phyloP scores from a whole-genome alignment of 352 stramenopile genomes.

The Elongisporangium prolatum region DNA sequence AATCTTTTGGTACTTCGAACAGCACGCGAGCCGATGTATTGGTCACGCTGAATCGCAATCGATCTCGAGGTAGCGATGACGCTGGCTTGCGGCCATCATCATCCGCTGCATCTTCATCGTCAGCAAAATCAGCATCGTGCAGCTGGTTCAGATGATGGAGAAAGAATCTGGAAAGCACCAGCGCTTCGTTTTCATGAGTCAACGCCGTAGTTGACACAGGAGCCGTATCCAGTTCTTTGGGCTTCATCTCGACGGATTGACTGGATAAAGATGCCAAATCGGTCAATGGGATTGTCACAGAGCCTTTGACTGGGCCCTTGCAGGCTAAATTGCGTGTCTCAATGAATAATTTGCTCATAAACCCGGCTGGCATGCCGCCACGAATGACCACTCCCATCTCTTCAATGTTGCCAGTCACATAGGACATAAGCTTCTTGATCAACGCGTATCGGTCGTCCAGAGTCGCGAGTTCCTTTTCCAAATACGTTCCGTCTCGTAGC shows the following conservation, averaged over 20 bases:
- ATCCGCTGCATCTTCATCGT: constrained; percentile 6
- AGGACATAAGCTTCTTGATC: constrained; percentile 41
- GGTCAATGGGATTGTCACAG: constrained; percentile 53
- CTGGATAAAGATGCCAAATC: constrained; percentile 28
- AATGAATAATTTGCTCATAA: constrained; percentile 45
- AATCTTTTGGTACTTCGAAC: constrained; percentile 53
- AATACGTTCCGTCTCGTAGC: constrained; percentile 50
- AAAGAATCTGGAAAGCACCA: constrained; percentile 60
- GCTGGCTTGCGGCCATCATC: neutral
- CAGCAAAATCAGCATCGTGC: constrained; percentile 1
- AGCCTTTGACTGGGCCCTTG: constrained; percentile 60
- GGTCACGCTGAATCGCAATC: constrained; percentile 53
- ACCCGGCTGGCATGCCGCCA: constrained; percentile 44
- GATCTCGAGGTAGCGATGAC: constrained; percentile 24
- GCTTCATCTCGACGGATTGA: neutral
- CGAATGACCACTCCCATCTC: constrained; percentile 56
- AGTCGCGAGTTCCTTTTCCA: constrained; percentile 43
- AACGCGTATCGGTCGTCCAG: constrained; percentile 58
- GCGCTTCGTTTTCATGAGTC: constrained; percentile 50
- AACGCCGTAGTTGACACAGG: constrained; percentile 18
- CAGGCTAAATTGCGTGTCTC: constrained; percentile 52
- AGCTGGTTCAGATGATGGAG: constrained; percentile 10
- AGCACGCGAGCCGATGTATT: constrained; percentile 55
- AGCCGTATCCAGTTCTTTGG: neutral
- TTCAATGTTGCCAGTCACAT: constrained; percentile 58